A percentile compares a stretch with the other conserved stretches of the same genome.
These are phyloP conservation scores for Eucalyptus guilfoylei DNA, from an alignment of 345 rosid genomes.

Conservation along the genomic window DNA sequence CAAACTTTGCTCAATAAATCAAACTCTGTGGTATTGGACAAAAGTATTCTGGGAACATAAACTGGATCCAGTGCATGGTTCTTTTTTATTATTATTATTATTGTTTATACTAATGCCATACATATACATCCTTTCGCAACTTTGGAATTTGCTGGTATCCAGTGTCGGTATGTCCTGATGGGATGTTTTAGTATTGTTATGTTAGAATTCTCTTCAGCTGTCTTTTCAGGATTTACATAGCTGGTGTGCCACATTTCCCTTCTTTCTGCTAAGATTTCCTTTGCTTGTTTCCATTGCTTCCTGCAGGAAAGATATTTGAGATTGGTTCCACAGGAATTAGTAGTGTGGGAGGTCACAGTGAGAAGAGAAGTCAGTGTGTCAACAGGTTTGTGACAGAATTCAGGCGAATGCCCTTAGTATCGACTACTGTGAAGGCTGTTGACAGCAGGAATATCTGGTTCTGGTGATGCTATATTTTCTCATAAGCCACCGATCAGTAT, in stretches of 20 bases:
- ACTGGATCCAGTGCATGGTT: neutral
- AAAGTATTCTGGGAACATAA: neutral
- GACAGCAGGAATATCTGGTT: conserved; percentile 71
- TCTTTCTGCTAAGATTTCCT: neutral
- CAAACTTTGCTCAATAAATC: neutral
- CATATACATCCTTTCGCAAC: neutral
- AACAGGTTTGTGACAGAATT: conserved; percentile 70
- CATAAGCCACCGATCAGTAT: neutral
- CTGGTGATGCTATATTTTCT: conserved; percentile 39
- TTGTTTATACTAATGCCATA: neutral
- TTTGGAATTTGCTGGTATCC: neutral
- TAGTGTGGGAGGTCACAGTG: conserved; percentile 82
- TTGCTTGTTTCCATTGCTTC: neutral
- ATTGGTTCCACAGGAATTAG: conserved; percentile 96
- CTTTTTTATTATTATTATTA: neutral
- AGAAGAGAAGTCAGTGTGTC: conserved; percentile 61
- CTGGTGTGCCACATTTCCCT: neutral
- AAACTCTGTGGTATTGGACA: neutral
- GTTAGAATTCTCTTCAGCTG: neutral
- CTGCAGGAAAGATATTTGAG: conserved; percentile 79
- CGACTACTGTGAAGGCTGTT: conserved; percentile 63
- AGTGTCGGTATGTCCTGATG: neutral
- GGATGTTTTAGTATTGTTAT: neutral
- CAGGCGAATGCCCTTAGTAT: conserved; percentile 75
- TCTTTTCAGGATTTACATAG: neutral